Conservation (phyloP, 1,284 basidiomycete species). For the Melampsora occidentalis region DNA sequence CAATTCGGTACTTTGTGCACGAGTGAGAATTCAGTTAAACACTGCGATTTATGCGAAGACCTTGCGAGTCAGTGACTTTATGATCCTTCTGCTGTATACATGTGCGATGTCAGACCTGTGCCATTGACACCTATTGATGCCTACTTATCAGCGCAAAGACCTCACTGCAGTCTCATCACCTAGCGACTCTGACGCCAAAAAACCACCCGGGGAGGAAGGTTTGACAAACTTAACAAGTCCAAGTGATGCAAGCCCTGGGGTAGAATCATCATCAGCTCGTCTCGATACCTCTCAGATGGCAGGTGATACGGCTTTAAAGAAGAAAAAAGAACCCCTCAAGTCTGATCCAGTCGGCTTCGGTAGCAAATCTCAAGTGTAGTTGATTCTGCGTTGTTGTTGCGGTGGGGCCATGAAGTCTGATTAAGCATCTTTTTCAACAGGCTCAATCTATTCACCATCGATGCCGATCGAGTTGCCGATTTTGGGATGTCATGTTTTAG, state of each 20-base stretch:
- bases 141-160: not conserved
- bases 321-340: not conserved
- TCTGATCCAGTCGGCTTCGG: not conserved
- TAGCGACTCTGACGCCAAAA: not conserved
- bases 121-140: not conserved
- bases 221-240: not conserved
- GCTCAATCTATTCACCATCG: conserved; percentile 11
- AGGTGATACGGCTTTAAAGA: not conserved
- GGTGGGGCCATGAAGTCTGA: not conserved
- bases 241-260: not conserved
- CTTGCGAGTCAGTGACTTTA: not conserved
- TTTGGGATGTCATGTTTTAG: conserved; percentile 5
- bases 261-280: not conserved
- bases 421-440: not conserved
- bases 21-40: conserved; percentile 17
- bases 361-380: conserved; percentile 15
- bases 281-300: not conserved
- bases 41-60: conserved; percentile 20
- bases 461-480: conserved; percentile 8
- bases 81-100: no score
- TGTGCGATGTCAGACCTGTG: no score
- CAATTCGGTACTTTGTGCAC: conserved; percentile 8
- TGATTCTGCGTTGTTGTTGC: not conserved
- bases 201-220: not conserved
- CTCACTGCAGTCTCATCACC: not conserved